Conservation (phyloP, 495 filamentous ascomycete genomes). For the Penicillium robsamsonii region DNA sequence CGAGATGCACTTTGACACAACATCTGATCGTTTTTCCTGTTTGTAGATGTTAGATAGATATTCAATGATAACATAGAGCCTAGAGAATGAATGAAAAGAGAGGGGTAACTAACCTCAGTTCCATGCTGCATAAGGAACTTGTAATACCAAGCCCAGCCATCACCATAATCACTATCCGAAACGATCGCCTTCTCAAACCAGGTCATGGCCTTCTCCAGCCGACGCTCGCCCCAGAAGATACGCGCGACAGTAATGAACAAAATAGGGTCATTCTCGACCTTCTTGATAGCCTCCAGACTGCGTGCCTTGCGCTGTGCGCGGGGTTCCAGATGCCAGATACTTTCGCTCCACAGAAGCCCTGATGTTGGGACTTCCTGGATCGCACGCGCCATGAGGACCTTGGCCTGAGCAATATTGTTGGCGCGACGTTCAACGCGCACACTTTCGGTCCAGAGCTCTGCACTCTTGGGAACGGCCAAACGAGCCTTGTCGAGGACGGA, state of each 20-base stretch:
- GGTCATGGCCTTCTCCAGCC: constrained; percentile 83
- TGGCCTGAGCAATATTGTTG: constrained; percentile 77
- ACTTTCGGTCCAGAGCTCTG: constrained; percentile 86
- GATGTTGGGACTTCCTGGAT: constrained; percentile 86
- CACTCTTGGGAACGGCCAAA: constrained; percentile 77
- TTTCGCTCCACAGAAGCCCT: constrained; percentile 90
- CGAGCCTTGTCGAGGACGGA: constrained; percentile 88
- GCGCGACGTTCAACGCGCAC: constrained; percentile 91
- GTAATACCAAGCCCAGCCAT: constrained; percentile 98
- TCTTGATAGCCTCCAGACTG: constrained; percentile 90
- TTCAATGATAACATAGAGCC: background rate
- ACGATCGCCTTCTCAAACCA: constrained; percentile 97
- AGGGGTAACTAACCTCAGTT: constrained; percentile 53
- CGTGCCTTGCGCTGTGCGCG: constrained; percentile 89
- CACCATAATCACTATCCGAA: constrained; percentile 79
- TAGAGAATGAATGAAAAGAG: background rate
- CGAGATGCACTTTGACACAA: constrained; percentile 68
- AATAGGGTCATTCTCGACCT: constrained; percentile 86
- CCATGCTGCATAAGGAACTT: constrained; percentile 91
- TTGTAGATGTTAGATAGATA: constrained; percentile 10
- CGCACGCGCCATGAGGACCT: constrained; percentile 86
- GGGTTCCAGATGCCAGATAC: constrained; percentile 88
- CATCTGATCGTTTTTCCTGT: constrained; percentile 79
- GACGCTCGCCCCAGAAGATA: constrained; percentile 76
- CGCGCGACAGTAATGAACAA: constrained; percentile 75